Evolutionary conservation across 2,329 filamentous ascomycete species (phyloP), one percentile per base, ranked within the genome.

Genomic region (Ascochyta pisi): DNA sequence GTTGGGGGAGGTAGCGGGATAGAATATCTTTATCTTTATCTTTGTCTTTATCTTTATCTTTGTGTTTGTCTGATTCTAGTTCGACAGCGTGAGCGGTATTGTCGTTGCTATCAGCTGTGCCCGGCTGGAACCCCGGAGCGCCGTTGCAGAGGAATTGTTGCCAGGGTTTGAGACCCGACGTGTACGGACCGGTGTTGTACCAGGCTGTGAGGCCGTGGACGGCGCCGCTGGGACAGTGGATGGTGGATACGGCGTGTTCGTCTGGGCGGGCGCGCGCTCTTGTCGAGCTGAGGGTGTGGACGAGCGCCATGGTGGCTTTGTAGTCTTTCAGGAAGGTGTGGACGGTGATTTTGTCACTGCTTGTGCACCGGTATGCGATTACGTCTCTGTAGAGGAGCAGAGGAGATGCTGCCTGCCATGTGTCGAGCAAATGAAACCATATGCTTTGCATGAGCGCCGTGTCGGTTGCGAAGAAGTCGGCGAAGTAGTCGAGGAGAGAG

Each of bases 401-500:
- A 1, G 53, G 42, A 16, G 15, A 27, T 10, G 38, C 22, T 3
- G 8, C 24, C 34, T 56, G 16, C 57, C 70, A 61, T 3, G 58
- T 35, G 16, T 73, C 68, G 7, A 74, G 43, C 1, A 73, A 50
- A 16, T 69, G 44, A 41, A 67, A 69, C 70, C 70, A 75, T 0
- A 70, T 15, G 5, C 55, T 51, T 7, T 69, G 65, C 66, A 70
- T 73, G 8, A 44, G 6, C 0, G 60, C 19, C 0, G 41, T 64
- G 35, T 74, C 71, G 15, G 19, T 23, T 15, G 43, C 9, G 15
- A 51, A 43, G 55, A 75, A 73, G 44, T 73, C 68, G 38, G 65
- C 63, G 16, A 68, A 66, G 51, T 74, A 74, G 62, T 74, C 70
- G 24, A 70, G 53, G 4, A 74, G 58, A 6, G 39, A 42, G 6